Percentiles rank a stretch among this genome's conserved stretches.
phyloP scores from a whole-genome alignment of 1,139 yeast genomes.

The Yamadazyma kanchanaburiensis region DNA sequence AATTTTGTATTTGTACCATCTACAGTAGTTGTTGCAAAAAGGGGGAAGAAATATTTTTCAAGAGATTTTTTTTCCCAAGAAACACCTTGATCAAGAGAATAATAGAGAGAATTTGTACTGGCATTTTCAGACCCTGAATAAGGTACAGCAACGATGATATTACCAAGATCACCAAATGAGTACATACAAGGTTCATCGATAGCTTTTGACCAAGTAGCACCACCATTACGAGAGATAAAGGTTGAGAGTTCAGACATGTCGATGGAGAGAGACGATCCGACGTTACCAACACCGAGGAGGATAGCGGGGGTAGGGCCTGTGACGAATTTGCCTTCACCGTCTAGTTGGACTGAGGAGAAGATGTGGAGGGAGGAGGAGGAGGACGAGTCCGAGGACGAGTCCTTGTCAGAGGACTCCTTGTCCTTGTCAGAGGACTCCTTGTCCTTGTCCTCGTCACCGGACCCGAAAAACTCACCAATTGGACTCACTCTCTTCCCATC shows the following conservation, averaged over 20 bases:
- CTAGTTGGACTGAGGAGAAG: conserved; percentile 44
- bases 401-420: no score
- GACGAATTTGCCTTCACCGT: conserved; percentile 55
- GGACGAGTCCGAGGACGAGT: no score
- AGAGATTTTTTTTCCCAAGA: conserved; percentile 56
- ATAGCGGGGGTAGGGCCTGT: conserved; percentile 75
- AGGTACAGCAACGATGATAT: conserved; percentile 63
- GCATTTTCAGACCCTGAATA: conserved; percentile 17
- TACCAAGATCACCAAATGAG: conserved; percentile 80
- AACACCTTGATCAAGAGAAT: conserved; percentile 73
- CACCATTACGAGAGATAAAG: conserved; percentile 76
- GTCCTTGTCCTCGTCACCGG: conserved; percentile 30
- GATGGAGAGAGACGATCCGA: conserved; percentile 33
- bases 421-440: no score
- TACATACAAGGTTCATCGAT: conserved; percentile 54
- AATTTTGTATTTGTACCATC: conserved; percentile 72
- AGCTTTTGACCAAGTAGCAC: conserved; percentile 63
- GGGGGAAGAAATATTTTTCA: conserved; percentile 46
- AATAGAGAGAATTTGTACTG: conserved; percentile 35
- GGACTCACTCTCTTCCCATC: no score
- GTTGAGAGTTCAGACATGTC: conserved; percentile 37
- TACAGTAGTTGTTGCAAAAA: conserved; percentile 53
- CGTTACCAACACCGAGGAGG: conserved; percentile 55
- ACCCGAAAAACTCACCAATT: conserved; percentile 13
- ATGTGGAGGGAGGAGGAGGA: conserved; percentile 56